Conservation (phyloP, 208 protist genomes). For the Acanthamoeba sp. region DNA sequence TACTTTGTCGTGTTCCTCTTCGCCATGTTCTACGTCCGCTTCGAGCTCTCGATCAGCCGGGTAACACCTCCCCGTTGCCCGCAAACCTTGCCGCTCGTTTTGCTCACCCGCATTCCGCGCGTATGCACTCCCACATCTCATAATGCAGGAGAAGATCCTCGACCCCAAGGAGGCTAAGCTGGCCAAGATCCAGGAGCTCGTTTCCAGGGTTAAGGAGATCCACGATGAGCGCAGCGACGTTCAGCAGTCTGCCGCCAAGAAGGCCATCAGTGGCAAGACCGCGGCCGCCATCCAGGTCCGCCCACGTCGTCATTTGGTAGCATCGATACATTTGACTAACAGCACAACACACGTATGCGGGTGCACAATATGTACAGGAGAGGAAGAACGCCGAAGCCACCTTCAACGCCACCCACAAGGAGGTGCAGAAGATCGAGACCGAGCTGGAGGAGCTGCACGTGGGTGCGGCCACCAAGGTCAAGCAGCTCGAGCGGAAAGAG, state of each 20-base stretch:
- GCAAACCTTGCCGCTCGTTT: no score
- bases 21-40: slow-evolving; percentile 77
- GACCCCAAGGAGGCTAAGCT: slow-evolving; percentile 6
- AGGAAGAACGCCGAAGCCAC: neutral
- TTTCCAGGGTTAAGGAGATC: neutral
- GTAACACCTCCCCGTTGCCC: neutral
- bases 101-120: no score
- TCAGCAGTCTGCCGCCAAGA: neutral
- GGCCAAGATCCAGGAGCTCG: neutral
- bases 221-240: neutral
- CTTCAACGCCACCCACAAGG: neutral
- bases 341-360: no score
- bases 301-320: neutral
- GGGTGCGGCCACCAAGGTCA: neutral
- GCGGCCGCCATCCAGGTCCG: neutral
- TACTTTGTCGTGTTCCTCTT: slow-evolving; percentile 82
- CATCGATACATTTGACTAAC: no score
- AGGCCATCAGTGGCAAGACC: neutral
- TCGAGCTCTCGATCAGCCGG: slow-evolving; percentile 75
- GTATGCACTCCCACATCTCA: neutral
- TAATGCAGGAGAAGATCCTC: neutral
- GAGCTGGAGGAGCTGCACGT: slow-evolving; percentile 37
- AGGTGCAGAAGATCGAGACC: neutral
- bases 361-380: neutral
- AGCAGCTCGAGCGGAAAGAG: slow-evolving; percentile 53